Evolutionary conservation across 345 rosid genomes (phyloP), one percentile per base, ranked within the genome.

Genomic region (Trapa incisa): DNA sequence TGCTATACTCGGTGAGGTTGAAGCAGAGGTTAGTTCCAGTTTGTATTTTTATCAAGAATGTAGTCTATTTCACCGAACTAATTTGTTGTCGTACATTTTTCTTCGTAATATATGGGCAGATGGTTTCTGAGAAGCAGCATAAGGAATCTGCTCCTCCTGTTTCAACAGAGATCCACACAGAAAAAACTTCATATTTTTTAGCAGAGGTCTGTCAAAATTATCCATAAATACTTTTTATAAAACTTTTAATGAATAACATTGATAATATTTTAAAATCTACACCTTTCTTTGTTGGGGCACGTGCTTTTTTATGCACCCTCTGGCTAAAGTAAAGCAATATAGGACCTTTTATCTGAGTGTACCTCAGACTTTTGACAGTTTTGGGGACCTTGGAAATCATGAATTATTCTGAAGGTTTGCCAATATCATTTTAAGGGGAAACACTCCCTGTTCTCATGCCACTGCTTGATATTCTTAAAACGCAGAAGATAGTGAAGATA

Each of bases 131-230:
- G 82, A 93, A 93, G 77, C 98, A 93, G 73, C 89, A 71, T 68
- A 93, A 86, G 79, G 98, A 93, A 71, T 86, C 97, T 80, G 98
- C 94, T 65, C 98, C 97, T 73, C 97, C 97, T 61, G 78, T 85
- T 76, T 85, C 80, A 57, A 73, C 84, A 60, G 92, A 82, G 65
- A 84, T 76, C 48, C 72, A 78, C 78, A 81, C 86, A 45, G 94
- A 79, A 68, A 22, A 22, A 22, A 86, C 89, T 45, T 65, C 80
- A 8, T 93, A 88, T 80, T 87, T 83, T 76, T 75, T 93, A 80
- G 97, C 96, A 68, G 97, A 93, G 82, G 98, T 88, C 80, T 83
- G 93, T n/a, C 48, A 5, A 29, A 45, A 52, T 0, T 1, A 42
- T 39, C 42, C 36, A 67, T 45, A 58, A 22, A 22, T 22, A 22